A percentile compares a stretch with the other conserved stretches of the same genome.
phyloP scores from a whole-genome alignment of 2,329 filamentous ascomycete species.

The Arthrobotrys iridis region DNA sequence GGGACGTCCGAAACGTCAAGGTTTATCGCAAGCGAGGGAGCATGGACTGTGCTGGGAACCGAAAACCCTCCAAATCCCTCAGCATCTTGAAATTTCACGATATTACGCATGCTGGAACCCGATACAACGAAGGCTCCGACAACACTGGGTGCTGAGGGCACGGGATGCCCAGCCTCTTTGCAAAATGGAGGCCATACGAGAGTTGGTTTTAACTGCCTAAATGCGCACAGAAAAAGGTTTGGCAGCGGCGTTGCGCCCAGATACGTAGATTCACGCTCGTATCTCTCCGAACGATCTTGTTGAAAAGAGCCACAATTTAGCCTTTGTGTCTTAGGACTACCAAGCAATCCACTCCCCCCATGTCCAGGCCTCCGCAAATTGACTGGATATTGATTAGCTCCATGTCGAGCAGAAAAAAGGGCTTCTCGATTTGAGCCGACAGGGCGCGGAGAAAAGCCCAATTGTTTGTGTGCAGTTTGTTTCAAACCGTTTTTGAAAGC shows the following conservation, averaged over 20 bases:
- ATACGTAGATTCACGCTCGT: constrained; percentile 28
- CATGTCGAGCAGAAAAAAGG: constrained; percentile 41
- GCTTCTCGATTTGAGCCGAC: constrained; percentile 49
- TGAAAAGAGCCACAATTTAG: constrained; percentile 48
- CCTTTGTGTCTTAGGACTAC: constrained; percentile 49
- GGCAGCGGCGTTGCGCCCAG: constrained; percentile 10
- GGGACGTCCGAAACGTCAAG: constrained; percentile 55
- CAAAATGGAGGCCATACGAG: constrained; percentile 19
- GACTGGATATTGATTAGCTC: constrained; percentile 51
- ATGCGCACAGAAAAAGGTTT: constrained; percentile 20
- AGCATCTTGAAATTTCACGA: constrained; percentile 43
- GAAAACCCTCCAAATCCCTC: constrained; percentile 52
- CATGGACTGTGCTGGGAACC: constrained; percentile 53
- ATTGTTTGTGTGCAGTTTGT: constrained; percentile 35
- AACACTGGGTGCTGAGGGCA: constrained; percentile 29
- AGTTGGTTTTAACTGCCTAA: constrained; percentile 50
- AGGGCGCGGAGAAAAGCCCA: constrained; percentile 47
- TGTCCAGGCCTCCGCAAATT: constrained; percentile 52
- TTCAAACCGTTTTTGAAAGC: constrained; percentile 44
- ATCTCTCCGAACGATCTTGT: constrained; percentile 17
- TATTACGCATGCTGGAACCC: constrained; percentile 28
- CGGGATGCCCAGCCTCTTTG: constrained; percentile 24
- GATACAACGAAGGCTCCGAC: constrained; percentile 7
- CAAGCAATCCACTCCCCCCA: constrained; percentile 38
- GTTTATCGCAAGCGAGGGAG: constrained; percentile 54